A percentile compares a stretch with the other conserved stretches of the same genome.
phyloP scores from a whole-genome alignment of 768 basidiomycete species.

The Lactarius quietus region DNA sequence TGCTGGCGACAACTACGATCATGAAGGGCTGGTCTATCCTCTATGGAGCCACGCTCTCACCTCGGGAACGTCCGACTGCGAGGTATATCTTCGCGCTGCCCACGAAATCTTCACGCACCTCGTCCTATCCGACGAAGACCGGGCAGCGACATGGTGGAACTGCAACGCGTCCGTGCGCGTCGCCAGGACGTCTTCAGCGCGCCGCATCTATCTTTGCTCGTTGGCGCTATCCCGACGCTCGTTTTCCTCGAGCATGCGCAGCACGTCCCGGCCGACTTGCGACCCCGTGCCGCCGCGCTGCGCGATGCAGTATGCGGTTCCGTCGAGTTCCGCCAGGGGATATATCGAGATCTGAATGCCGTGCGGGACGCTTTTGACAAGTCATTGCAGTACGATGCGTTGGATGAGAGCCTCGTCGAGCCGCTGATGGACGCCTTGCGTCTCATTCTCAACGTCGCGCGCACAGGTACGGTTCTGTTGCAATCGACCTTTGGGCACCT shows the following conservation, averaged over 20 bases:
- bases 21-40: slow-evolving; percentile 71
- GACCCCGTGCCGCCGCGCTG: slow-evolving; percentile 47
- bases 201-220: slow-evolving; percentile 60
- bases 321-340: slow-evolving; percentile 68
- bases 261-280: slow-evolving; percentile 47
- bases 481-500: neutral
- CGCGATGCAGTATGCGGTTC: slow-evolving; percentile 58
- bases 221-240: slow-evolving; percentile 61
- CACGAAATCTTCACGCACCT: slow-evolving; percentile 60
- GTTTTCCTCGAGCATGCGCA: slow-evolving; percentile 66
- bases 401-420: slow-evolving; percentile 52
- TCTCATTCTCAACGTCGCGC: slow-evolving; percentile 59
- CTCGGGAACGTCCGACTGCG: slow-evolving; percentile 36
- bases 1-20: slow-evolving; percentile 68
- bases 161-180: slow-evolving; percentile 67
- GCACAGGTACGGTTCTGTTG: slow-evolving; percentile 43
- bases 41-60: slow-evolving; percentile 63
- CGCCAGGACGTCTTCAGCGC: slow-evolving; percentile 64
- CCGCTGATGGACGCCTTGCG: slow-evolving; percentile 64
- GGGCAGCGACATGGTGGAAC: slow-evolving; percentile 52
- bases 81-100: slow-evolving; percentile 56
- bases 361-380: slow-evolving; percentile 68
- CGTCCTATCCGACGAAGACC: slow-evolving; percentile 50
- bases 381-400: slow-evolving; percentile 47
- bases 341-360: slow-evolving; percentile 69